Conservation (phyloP, 2,329 filamentous ascomycete species). For the Aspergillus tanneri region DNA sequence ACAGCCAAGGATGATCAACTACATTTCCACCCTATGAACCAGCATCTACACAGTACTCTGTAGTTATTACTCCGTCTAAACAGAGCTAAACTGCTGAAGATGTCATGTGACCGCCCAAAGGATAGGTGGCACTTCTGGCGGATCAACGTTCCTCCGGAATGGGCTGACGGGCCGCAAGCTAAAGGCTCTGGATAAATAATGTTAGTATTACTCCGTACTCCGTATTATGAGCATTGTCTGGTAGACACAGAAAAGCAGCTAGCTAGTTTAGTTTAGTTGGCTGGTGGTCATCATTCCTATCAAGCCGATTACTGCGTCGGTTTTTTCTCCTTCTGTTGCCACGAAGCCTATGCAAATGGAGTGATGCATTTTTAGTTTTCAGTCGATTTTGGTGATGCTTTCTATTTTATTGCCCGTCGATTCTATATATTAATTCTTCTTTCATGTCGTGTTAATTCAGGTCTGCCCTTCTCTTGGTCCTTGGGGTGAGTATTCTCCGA, state of each 20-base stretch:
- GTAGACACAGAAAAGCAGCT: too few relatives aligned
- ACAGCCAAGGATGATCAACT: too few relatives aligned
- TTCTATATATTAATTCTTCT: constrained; percentile 5
- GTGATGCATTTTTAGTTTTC: constrained; percentile 6
- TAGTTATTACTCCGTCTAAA: too few relatives aligned
- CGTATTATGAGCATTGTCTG: too few relatives aligned
- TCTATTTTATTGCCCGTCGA: not conserved
- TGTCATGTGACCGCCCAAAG: constrained; percentile 12
- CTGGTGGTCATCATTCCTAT: too few relatives aligned
- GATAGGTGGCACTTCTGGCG: constrained; percentile 20
- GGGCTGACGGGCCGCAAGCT: constrained; percentile 12
- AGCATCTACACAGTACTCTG: too few relatives aligned
- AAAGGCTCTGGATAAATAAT: constrained; percentile 1
- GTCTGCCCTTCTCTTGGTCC: constrained; percentile 17
- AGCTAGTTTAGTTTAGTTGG: too few relatives aligned
- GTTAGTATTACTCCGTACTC: too few relatives aligned
- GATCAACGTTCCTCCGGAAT: constrained; percentile 12
- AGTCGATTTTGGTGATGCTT: not conserved
- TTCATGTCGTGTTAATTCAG: constrained; percentile 13
- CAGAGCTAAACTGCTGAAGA: too few relatives aligned
- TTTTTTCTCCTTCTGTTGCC: not conserved
- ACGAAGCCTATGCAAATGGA: constrained; percentile 1
- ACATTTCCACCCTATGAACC: too few relatives aligned
- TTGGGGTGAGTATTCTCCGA: constrained; percentile 21
- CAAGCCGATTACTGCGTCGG: not conserved